Evolutionary conservation across 176 grass and related monocot species (phyloP), one percentile per base, ranked within the genome.

Genomic region (Ensete glaucum): DNA sequence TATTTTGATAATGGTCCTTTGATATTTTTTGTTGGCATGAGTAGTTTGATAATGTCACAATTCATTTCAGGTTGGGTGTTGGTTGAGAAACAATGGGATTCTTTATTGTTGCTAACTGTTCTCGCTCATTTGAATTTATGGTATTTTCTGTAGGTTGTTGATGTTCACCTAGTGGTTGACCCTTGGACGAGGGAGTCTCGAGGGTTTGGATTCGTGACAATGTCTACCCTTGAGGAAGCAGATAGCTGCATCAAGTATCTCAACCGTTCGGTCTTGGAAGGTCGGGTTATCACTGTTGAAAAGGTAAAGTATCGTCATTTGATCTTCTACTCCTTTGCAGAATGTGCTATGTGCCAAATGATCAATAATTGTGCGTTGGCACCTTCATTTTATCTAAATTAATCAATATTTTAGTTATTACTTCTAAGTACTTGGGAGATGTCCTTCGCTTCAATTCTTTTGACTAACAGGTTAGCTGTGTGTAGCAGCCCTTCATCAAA

Each of bases 401-500:
- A 9, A 17, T 72, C 12, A 55, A 22, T 76, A 23, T 53, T 63
- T 76, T 87, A 73, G 56, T 72, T 72, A 67, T 57, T 60, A 64
- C 25, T 49, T 60, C 64, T 89, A 50, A 51, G 62, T 17, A 71
- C 80, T 87, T 83, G 77, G 78, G 76, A 82, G 74, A 52, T 86
- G 10, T 87, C 81, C 19, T 85, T 74, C 76, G 56, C 82, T 63
- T 85, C 81, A 88, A 87, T 85, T 74, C 81, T 84, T 74, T 85
- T 82, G 59, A 76, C 76, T 83, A 92, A 77, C 85, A 92, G 83
- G 87, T 75, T 85, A 92, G 87, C 91, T 92, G 78, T 82, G 62
- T 64, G 83, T 87, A 88, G 87, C 78, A 87, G 87, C 83, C 84
- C 83, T 74, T 78, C 92, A 84, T 72, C 86, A 86, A 89, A 89